Conservation (phyloP, 2,329 filamentous ascomycete species). For the Fusarium keratoplasticum region DNA sequence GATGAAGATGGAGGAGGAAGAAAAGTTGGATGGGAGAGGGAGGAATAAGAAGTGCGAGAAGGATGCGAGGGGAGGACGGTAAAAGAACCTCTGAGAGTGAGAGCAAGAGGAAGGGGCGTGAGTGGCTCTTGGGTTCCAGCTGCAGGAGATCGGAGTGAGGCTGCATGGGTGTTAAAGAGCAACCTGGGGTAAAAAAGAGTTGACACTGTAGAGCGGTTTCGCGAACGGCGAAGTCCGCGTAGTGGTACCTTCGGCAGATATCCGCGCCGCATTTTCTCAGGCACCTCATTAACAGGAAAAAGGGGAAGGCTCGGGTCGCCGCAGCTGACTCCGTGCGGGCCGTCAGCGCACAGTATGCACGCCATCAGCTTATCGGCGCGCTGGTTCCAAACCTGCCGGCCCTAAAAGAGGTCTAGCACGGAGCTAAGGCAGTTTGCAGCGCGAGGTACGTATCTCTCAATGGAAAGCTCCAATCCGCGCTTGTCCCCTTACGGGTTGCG, state of each 20-base stretch:
- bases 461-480: conserved; percentile 24
- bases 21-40: conserved; percentile 42
- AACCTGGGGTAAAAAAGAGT: conserved; percentile 40
- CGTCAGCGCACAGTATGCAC: conserved; percentile 37
- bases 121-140: conserved; percentile 43
- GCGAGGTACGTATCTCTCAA: conserved; percentile 35
- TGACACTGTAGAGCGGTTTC: conserved; percentile 39
- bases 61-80: conserved; percentile 42
- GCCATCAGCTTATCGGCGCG: conserved; percentile 45
- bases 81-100: conserved; percentile 43
- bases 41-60: conserved; percentile 38
- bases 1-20: conserved; percentile 28
- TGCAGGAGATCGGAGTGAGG: conserved; percentile 43
- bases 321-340: conserved; percentile 28
- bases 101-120: conserved; percentile 44
- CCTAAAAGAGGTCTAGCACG: conserved; percentile 38
- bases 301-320: conserved; percentile 1
- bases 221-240: conserved; percentile 36
- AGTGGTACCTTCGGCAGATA: conserved; percentile 35
- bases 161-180: conserved; percentile 33
- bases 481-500: conserved; percentile 38
- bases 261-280: not conserved
- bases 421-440: conserved; percentile 28
- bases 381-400: conserved; percentile 40
- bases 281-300: conserved; percentile 1